These are phyloP conservation scores for Colletotrichum gigasporum DNA, from an alignment of 2,329 filamentous ascomycete species.

Conservation along the genomic window DNA sequence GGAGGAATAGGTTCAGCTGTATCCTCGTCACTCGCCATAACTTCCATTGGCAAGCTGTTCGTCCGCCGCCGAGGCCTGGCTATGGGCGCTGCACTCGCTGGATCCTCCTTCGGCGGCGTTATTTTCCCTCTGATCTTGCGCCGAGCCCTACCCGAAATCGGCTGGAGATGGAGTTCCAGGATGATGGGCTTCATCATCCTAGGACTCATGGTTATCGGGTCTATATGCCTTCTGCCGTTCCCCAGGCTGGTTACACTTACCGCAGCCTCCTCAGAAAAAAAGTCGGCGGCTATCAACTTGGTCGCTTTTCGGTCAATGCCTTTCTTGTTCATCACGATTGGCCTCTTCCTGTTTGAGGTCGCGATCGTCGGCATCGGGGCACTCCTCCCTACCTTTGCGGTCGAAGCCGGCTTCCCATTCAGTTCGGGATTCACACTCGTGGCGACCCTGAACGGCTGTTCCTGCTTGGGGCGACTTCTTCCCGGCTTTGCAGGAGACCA, in stretches of 20 bases:
- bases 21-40: slow-evolving; percentile 44
- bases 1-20: slow-evolving; percentile 51
- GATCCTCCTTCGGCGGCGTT: slow-evolving; percentile 38
- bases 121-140: slow-evolving; percentile 46
- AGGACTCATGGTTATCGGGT: slow-evolving; percentile 36
- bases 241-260: slow-evolving; percentile 30
- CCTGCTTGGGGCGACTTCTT: slow-evolving; percentile 51
- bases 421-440: slow-evolving; percentile 54
- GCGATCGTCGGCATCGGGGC: slow-evolving; percentile 56
- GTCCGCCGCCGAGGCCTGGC: slow-evolving; percentile 34
- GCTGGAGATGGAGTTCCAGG: slow-evolving; percentile 40
- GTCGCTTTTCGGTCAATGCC: slow-evolving; percentile 49
- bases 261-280: slow-evolving; percentile 4
- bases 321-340: slow-evolving; percentile 50
- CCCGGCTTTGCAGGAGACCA: slow-evolving; percentile 53
- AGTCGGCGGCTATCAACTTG: slow-evolving; percentile 46
- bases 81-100: slow-evolving; percentile 35
- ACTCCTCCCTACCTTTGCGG: slow-evolving; percentile 56
- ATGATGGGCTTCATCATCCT: slow-evolving; percentile 41
- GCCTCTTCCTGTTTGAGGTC: slow-evolving; percentile 57
- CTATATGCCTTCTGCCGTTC: slow-evolving; percentile 46
- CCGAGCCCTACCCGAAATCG: slow-evolving; percentile 36
- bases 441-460: slow-evolving; percentile 53
- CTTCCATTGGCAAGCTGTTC: slow-evolving; percentile 42
- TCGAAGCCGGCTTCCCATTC: slow-evolving; percentile 42